phyloP scores from a whole-genome alignment of 1,284 basidiomycete species.

The Rhodotorula sp. region DNA sequence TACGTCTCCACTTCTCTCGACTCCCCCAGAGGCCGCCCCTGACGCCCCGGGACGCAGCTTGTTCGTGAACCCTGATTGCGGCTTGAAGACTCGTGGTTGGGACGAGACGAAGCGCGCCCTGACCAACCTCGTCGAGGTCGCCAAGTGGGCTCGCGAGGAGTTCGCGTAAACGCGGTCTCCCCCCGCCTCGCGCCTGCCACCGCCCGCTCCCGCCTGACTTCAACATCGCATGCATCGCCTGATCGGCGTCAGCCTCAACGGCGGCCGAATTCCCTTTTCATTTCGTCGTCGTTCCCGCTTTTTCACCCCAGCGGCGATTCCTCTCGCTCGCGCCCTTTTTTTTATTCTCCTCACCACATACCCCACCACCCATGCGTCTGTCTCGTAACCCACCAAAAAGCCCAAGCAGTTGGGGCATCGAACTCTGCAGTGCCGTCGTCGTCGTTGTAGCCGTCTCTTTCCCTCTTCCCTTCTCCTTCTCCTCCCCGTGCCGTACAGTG shows the following conservation, averaged over 20 bases:
- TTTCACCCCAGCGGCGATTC: conserved; percentile 20
- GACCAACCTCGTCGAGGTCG: conserved; percentile 72
- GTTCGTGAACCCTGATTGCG: conserved; percentile 89
- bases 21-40: conserved; percentile 38
- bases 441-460: background rate
- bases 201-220: no score
- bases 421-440: background rate
- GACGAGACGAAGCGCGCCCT: conserved; percentile 88
- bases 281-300: background rate
- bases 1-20: conserved; percentile 4
- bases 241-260: conserved; percentile 23
- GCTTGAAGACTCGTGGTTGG: conserved; percentile 73
- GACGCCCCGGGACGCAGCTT: background rate
- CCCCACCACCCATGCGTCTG: conserved; percentile 9
- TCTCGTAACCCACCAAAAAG: background rate
- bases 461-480: background rate
- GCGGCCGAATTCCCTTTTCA: background rate
- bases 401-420: conserved; percentile 5
- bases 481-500: background rate
- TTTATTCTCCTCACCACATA: no score
- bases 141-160: conserved; percentile 42
- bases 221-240: conserved; percentile 14
- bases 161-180: conserved; percentile 15
- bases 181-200: conserved; percentile 20
- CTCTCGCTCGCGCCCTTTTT: conserved; percentile 25